Evolutionary conservation across 495 filamentous ascomycete species (phyloP).

Genomic region (Jackrogersella minutella): DNA sequence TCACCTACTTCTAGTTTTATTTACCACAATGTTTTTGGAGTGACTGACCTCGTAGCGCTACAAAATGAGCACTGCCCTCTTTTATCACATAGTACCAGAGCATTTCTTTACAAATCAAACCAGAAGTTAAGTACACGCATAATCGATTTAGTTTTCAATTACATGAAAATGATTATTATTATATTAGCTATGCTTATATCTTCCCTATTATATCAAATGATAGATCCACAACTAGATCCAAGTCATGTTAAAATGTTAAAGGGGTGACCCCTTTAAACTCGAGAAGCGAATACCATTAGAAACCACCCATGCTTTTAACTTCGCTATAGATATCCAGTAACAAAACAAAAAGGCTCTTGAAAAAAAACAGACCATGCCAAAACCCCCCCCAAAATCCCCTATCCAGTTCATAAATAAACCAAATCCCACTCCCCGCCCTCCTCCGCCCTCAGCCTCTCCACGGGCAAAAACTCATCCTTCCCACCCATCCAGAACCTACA

Average conservation of each 20-base stretch:
- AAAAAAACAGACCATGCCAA: not conserved
- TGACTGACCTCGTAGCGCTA: too few relatives aligned
- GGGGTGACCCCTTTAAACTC: not conserved
- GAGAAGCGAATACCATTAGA: not conserved
- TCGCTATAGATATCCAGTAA: not conserved
- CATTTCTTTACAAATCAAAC: too few relatives aligned
- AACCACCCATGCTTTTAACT: not conserved
- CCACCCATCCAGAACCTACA: slow-evolving; percentile 37
- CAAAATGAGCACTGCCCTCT: too few relatives aligned
- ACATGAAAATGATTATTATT: too few relatives aligned
- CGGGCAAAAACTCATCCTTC: slow-evolving; percentile 29
- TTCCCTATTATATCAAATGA: not conserved
- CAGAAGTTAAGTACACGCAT: too few relatives aligned
- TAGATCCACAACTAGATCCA: not conserved
- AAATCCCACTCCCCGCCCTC: slow-evolving; percentile 31
- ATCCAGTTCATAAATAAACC: slow-evolving; percentile 25
- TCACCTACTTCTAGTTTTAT: too few relatives aligned
- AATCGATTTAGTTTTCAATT: too few relatives aligned
- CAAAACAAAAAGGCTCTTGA: not conserved
- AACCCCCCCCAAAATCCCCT: not conserved
- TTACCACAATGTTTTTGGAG: too few relatives aligned
- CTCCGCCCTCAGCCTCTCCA: slow-evolving; percentile 17
- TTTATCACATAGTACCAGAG: too few relatives aligned
- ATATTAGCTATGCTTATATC: too few relatives aligned
- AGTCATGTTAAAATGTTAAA: not conserved